Conservation (phyloP, 2,329 filamentous ascomycete species). For the Dothideomycetes sp. region DNA sequence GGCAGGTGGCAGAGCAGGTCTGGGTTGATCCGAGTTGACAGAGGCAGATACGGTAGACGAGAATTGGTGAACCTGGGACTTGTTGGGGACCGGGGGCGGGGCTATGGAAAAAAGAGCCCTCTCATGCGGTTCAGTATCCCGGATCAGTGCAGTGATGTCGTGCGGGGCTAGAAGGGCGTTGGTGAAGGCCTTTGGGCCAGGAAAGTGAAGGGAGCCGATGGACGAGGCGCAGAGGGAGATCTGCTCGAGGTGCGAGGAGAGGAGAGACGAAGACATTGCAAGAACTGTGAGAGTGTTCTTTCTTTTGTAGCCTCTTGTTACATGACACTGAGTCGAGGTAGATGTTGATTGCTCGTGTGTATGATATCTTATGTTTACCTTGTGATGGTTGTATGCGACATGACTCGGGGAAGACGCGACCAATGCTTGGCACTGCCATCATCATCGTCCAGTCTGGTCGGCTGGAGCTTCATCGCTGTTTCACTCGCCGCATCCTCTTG, state of each 20-base stretch:
- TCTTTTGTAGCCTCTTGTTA: neutral
- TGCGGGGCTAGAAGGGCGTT: conserved; percentile 79
- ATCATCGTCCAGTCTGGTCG: too few species aligned
- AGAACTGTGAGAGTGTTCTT: neutral
- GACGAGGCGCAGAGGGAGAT: conserved; percentile 37
- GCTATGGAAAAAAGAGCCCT: conserved; percentile 90
- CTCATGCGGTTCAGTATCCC: conserved; percentile 90
- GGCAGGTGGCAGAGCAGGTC: conserved; percentile 18
- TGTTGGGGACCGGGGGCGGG: conserved; percentile 44
- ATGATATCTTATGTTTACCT: too few species aligned
- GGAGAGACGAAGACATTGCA: conserved; percentile 22
- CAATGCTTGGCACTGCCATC: too few species aligned
- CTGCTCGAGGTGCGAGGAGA: conserved; percentile 39
- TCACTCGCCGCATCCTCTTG: too few species aligned
- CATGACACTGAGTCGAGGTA: too few species aligned
- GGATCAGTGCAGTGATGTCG: conserved; percentile 89
- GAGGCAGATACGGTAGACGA: conserved; percentile 28
- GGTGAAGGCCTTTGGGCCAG: conserved; percentile 85
- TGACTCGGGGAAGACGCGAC: neutral
- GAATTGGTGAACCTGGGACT: conserved; percentile 19
- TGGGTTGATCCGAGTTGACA: conserved; percentile 9
- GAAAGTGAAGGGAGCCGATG: conserved; percentile 50
- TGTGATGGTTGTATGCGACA: neutral
- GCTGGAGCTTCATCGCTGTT: too few species aligned
- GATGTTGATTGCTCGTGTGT: too few species aligned